Evolutionary conservation across 306 rosid genomes (phyloP).

Genomic region (Trifolium subterraneum): DNA sequence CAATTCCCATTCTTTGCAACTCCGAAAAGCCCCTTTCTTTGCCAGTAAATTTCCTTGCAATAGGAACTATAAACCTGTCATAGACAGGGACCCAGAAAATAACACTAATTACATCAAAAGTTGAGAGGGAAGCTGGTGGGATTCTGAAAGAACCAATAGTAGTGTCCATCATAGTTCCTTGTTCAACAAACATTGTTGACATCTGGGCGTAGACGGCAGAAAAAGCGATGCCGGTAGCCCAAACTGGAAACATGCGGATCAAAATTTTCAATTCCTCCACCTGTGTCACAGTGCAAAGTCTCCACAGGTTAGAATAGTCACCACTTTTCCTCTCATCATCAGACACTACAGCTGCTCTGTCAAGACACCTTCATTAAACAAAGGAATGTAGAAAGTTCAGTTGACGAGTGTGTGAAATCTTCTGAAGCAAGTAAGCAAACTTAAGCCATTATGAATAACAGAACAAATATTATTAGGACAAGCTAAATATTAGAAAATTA

Average conservation of each 20-base stretch:
- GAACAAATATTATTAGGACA: slow-evolving; percentile 20
- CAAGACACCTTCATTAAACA: slow-evolving; percentile 75
- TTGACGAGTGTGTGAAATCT: slow-evolving; percentile 12
- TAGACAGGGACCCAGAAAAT: slow-evolving; percentile 92
- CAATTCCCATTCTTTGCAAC: slow-evolving; percentile 97
- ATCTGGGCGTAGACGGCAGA: slow-evolving; percentile 94
- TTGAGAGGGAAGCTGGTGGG: slow-evolving; percentile 93
- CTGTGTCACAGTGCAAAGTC: slow-evolving; percentile 92
- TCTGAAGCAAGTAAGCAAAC: slow-evolving; percentile 15
- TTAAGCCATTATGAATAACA: background rate
- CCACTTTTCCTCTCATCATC: slow-evolving; percentile 63
- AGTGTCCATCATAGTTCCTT: slow-evolving; percentile 89
- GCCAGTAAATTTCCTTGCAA: slow-evolving; percentile 81
- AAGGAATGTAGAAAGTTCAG: slow-evolving; percentile 11
- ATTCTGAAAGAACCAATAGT: slow-evolving; percentile 76
- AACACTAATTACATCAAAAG: slow-evolving; percentile 78
- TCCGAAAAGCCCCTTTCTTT: slow-evolving; percentile 89
- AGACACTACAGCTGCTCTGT: slow-evolving; percentile 82
- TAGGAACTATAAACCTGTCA: slow-evolving; percentile 77
- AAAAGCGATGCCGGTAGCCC: slow-evolving; percentile 91
- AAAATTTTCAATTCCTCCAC: slow-evolving; percentile 92
- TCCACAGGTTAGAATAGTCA: slow-evolving; percentile 74
- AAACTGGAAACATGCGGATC: slow-evolving; percentile 93
- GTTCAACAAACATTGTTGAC: slow-evolving; percentile 96
- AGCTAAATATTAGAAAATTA: slow-evolving; percentile 1